Conservation (phyloP, 768 basidiomycete genomes). For the Collybiopsis confluens region DNA sequence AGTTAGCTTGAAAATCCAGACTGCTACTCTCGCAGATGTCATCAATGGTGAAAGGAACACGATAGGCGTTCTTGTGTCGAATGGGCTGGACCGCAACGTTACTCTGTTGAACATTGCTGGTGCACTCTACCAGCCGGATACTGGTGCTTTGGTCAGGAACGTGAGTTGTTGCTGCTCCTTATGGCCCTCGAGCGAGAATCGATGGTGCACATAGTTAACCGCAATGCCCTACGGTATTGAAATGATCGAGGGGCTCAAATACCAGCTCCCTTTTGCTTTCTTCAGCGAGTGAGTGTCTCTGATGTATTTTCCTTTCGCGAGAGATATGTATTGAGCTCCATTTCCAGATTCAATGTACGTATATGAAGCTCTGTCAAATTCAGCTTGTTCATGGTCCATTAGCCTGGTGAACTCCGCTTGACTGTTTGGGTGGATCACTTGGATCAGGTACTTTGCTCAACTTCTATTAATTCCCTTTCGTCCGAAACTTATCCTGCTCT, state of each 20-base stretch:
- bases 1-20: not conserved
- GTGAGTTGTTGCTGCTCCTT: constrained; percentile 32
- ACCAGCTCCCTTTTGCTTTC: constrained; percentile 69
- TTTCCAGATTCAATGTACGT: constrained; percentile 56
- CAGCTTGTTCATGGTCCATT: constrained; percentile 10
- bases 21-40: constrained; percentile 44
- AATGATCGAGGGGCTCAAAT: constrained; percentile 51
- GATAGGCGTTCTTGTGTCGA: constrained; percentile 63
- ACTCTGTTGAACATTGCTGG: constrained; percentile 64
- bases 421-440: constrained; percentile 74
- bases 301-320: constrained; percentile 1
- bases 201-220: constrained; percentile 67
- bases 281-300: constrained; percentile 68
- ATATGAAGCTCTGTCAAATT: not conserved
- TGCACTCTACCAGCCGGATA: constrained; percentile 63
- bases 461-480: not conserved
- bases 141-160: constrained; percentile 65
- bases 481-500: not conserved
- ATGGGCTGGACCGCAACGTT: constrained; percentile 69
- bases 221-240: constrained; percentile 46
- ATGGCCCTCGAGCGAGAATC: not conserved
- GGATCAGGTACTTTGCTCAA: constrained; percentile 45
- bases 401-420: constrained; percentile 76
- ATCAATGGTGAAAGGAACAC: constrained; percentile 82
- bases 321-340: constrained; percentile 11